Evolutionary conservation across 2,329 filamentous ascomycete species (phyloP).

Genomic region (Malbranchea zuffiana): DNA sequence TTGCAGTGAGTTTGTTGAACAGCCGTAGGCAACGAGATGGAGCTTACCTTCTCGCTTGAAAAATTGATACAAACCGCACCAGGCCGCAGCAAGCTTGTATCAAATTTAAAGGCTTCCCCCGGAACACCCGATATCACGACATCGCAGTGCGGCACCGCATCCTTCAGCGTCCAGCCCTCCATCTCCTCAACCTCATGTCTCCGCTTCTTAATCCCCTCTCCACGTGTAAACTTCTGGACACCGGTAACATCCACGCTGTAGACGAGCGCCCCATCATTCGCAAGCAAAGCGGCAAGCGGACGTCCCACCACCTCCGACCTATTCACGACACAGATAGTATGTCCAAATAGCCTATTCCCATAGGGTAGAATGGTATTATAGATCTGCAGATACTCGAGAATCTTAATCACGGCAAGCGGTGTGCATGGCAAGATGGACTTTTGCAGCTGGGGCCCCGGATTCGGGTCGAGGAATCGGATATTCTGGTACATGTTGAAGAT

Average conservation of each 20-base stretch:
- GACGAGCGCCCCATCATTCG: constrained; percentile 90
- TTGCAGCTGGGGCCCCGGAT: constrained; percentile 54
- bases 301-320: constrained; percentile 90
- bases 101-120: constrained; percentile 78
- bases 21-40: neutral
- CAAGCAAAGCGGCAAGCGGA: constrained; percentile 80
- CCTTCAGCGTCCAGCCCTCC: constrained; percentile 64
- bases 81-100: constrained; percentile 68
- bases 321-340: constrained; percentile 94
- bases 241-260: constrained; percentile 91
- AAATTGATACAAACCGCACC: constrained; percentile 99
- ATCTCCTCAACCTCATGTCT: constrained; percentile 81
- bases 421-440: constrained; percentile 95
- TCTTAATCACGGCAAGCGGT: constrained; percentile 90
- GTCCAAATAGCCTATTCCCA: constrained; percentile 84
- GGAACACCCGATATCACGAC: constrained; percentile 93
- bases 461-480: constrained; percentile 76
- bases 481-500: constrained; percentile 99
- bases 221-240: constrained; percentile 83
- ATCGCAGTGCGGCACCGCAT: constrained; percentile 79
- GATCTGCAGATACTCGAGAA: constrained; percentile 86
- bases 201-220: constrained; percentile 71
- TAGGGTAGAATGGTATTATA: constrained; percentile 92
- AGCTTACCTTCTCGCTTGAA: constrained; percentile 64
- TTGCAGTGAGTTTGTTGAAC: neutral